Base-by-base conservation (phyloP, 139 green algal species). In the Nannochloris sp. region DNA sequence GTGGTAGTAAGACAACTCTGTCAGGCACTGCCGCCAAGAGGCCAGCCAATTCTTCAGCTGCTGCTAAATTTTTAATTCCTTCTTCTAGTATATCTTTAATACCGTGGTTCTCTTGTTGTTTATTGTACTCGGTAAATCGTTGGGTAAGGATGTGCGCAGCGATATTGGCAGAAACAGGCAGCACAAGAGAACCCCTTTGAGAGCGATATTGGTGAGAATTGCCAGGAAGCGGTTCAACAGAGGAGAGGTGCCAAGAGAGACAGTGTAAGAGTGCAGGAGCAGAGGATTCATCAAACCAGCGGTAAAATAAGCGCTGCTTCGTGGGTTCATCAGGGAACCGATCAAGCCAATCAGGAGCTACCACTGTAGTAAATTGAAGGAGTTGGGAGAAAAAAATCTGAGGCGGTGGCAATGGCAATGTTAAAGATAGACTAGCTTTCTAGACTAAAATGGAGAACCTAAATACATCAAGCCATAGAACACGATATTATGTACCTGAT, bases 101-200 rank as follows among this genome's bases (percentile, higher is more conserved):
- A 25, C 54, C 60, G 0, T 55, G 47, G n/a, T n/a, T n/a, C n/a
- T n/a, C n/a, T n/a, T n/a, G n/a, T n/a, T n/a, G n/a, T n/a, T n/a
- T n/a, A n/a, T n/a, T n/a, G n/a, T n/a, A n/a, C 1, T 35, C 70
- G 1, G 60, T 63, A 42, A 84, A 84, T 3, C 77, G 75, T 4
- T 44, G 15, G 9, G 60, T 59, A 35, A 84, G 61, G n/a, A 73
- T 27, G 45, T 47, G 31, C 5, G 64, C 60, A 12, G 75, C 32
- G 13, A 34, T 36, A 8, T 77, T 71, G 42, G 70, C 29, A 3
- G 69, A 80, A 9, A 74, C 51, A 1, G 64, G 62, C 8, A 44
- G 69, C 1, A 74, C 72, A 14, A n/a, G 37, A 48, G 44, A 48
- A 7, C 37, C 42, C 30, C 55, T 36, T 13, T 45, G 34, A 23